Evolutionary conservation across 2,329 filamentous ascomycete genomes (phyloP), one percentile per base, ranked within the genome.

Genomic region (Colletotrichum eremochloae): DNA sequence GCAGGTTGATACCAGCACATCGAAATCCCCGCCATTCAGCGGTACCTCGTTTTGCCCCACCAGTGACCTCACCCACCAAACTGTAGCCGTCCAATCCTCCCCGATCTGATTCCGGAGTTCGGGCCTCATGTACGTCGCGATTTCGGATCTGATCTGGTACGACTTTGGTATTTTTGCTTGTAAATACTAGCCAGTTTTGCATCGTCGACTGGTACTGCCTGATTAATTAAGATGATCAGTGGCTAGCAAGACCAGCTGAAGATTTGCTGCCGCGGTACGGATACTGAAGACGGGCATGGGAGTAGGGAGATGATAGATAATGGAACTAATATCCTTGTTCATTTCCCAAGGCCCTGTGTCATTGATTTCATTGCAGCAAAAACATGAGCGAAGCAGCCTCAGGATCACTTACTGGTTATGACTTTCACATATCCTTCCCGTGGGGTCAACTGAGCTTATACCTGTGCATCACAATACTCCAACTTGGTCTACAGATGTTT

Each of bases 1-100:
- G 52, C 9, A 56, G 31, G 38, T 31, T 66, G 53, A 66, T 62
- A 66, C 62, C 63, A 61, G 46, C 63, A 38, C 52, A 57, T 57
- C 50, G 24, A 44, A 55, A 42, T 15, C 63, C 68, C 68, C 63
- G 63, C 68, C 63, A 60, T 48, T 46, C 48, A 29, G 62, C 36
- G n/a, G 56, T 12, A 15, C 36, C n/a, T 38, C 9, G 38, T 8
- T 38, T n/a, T 20, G 57, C 68, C 68, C 72, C 72, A 74, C 68
- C 48, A 44, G 68, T 73, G 71, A 73, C 71, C 71, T 73, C 71
- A 65, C 71, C 40, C 63, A 42, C 62, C 62, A 56, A 68, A 66
- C 65, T 63, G 31, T 44, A 53, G 46, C n/a, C 44, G 53, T 68
- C 31, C 62, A 67, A 33, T 57, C 58, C 68, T 60, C 52, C 48